A percentile compares a stretch with the other conserved stretches of the same genome.
phyloP scores from a whole-genome alignment of 495 filamentous ascomycete species.

The Halenospora varia region DNA sequence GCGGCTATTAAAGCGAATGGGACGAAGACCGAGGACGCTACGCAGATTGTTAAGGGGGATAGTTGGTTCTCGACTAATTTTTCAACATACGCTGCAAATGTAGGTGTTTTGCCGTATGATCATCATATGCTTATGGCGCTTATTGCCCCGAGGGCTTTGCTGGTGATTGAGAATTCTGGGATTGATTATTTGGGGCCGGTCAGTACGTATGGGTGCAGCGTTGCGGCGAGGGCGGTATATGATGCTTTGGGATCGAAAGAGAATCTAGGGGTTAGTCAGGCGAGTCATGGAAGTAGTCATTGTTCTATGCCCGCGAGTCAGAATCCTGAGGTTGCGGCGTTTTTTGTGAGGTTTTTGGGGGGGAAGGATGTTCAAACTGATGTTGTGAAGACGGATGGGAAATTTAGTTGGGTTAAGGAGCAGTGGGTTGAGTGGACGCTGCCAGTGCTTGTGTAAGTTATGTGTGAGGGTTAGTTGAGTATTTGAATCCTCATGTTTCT shows the following conservation, averaged over 20 bases:
- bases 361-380: conserved; percentile 22
- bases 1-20: conserved; percentile 34
- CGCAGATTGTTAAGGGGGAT: conserved; percentile 43
- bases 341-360: conserved; percentile 35
- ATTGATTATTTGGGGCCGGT: conserved; percentile 39
- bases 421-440: conserved; percentile 35
- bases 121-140: conserved; percentile 39
- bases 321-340: conserved; percentile 33
- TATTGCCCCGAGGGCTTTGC: conserved; percentile 35
- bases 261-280: conserved; percentile 31
- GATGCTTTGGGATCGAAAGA: conserved; percentile 28
- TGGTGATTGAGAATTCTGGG: conserved; percentile 39
- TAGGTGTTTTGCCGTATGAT: conserved; percentile 32
- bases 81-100: conserved; percentile 22
- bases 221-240: conserved; percentile 29
- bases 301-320: conserved; percentile 36
- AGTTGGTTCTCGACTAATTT: conserved; percentile 42
- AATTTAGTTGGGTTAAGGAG: conserved; percentile 17
- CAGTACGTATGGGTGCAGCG: conserved; percentile 38
- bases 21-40: conserved; percentile 37
- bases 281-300: conserved; percentile 30
- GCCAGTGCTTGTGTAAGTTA: no score
- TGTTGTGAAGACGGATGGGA: conserved; percentile 29
- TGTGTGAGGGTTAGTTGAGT: no score
- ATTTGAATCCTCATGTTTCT: no score